phyloP scores from a whole-genome alignment of 2,329 filamentous ascomycete genomes.

The Coniochaeta sp. region DNA sequence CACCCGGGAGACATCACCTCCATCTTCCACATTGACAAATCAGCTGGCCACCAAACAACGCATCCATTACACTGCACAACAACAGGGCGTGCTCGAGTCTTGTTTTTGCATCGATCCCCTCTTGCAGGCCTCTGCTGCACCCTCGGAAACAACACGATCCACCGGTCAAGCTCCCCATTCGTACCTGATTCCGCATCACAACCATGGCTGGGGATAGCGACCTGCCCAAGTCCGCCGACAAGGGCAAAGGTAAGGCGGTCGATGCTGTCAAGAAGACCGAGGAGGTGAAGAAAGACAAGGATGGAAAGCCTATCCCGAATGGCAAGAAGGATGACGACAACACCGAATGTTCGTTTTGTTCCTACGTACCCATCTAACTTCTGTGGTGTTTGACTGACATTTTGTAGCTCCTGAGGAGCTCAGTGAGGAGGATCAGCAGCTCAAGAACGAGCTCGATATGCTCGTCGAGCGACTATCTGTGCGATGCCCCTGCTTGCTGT shows the following conservation, averaged over 20 bases:
- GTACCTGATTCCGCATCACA: not conserved
- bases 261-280: constrained; percentile 58
- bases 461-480: constrained; percentile 91
- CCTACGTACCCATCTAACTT: constrained; percentile 5
- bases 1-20: constrained; percentile 2
- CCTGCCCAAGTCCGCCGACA: constrained; percentile 75
- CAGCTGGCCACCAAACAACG: not conserved
- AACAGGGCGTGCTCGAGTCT: not conserved
- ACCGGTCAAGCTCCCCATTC: not conserved
- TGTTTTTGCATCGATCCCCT: not conserved
- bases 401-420: constrained; percentile 66
- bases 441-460: constrained; percentile 98
- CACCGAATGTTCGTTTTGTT: constrained; percentile 34
- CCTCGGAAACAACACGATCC: not conserved
- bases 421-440: constrained; percentile 94
- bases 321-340: constrained; percentile 72
- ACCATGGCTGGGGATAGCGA: constrained; percentile 91
- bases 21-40: constrained; percentile 2
- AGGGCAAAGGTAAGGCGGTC: constrained; percentile 91
- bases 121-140: not conserved
- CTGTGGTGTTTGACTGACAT: constrained; percentile 13
- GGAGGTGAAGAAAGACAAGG: constrained; percentile 55
- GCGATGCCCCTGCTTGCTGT: constrained; percentile 9
- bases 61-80: not conserved
- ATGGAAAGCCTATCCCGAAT: constrained; percentile 63